Conservation (phyloP, 495 filamentous ascomycete genomes). For the Lepidopterella palustris region DNA sequence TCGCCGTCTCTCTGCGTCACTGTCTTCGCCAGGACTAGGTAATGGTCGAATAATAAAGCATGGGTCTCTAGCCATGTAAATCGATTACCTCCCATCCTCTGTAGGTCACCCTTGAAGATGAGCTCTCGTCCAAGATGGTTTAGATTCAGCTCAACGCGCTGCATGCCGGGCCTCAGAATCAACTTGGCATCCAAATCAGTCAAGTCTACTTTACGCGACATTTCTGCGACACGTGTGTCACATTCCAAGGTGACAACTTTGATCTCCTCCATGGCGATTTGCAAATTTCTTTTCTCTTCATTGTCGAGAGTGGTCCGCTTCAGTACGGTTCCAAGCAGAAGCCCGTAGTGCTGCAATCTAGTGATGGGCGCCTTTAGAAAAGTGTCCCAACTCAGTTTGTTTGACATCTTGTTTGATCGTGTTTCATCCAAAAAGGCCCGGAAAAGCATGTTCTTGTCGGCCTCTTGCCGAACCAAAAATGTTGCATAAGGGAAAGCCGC, state of each 20-base stretch:
- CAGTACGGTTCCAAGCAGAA: slow-evolving; percentile 75
- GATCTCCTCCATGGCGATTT: slow-evolving; percentile 89
- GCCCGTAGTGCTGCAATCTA: slow-evolving; percentile 80
- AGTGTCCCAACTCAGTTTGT: slow-evolving; percentile 85
- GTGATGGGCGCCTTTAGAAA: slow-evolving; percentile 93
- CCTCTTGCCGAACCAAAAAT: slow-evolving; percentile 77
- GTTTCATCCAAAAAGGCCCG: slow-evolving; percentile 74
- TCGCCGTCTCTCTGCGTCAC: slow-evolving; percentile 58
- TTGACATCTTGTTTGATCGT: slow-evolving; percentile 71
- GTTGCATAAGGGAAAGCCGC: slow-evolving; percentile 77
- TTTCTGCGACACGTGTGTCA: slow-evolving; percentile 89
- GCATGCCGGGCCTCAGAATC: slow-evolving; percentile 78
- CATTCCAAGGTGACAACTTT: slow-evolving; percentile 87
- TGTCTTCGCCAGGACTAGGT: slow-evolving; percentile 84
- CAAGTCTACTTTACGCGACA: slow-evolving; percentile 83
- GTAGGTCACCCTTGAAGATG: slow-evolving; percentile 82
- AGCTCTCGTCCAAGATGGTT: slow-evolving; percentile 87
- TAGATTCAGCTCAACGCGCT: slow-evolving; percentile 79
- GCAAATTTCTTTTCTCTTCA: slow-evolving; percentile 84
- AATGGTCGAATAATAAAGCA: slow-evolving; percentile 92
- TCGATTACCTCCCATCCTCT: slow-evolving; percentile 75
- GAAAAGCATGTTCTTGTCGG: slow-evolving; percentile 79
- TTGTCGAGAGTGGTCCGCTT: slow-evolving; percentile 76
- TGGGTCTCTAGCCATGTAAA: slow-evolving; percentile 90
- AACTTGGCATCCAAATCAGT: slow-evolving; percentile 78